Evolutionary conservation across 352 stramenopile species (phyloP).

Genomic region (Phytophthora europaea): DNA sequence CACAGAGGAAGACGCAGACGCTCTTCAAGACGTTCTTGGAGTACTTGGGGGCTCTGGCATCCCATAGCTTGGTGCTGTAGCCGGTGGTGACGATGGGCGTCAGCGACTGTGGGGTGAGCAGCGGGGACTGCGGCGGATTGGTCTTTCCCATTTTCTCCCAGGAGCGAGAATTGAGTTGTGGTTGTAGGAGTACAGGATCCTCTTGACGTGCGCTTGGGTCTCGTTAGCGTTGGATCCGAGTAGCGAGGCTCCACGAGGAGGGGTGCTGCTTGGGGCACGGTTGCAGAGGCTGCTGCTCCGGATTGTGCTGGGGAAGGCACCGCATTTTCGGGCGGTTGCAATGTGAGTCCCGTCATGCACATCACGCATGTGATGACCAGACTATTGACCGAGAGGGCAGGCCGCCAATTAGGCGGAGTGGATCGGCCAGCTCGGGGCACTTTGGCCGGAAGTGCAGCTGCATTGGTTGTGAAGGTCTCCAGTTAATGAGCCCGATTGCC

Average conservation of each 20-base stretch:
- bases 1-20: constrained; percentile 68
- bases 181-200: background rate
- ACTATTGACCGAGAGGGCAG: background rate
- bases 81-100: constrained; percentile 8
- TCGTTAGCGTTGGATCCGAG: background rate
- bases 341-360: background rate
- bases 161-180: background rate
- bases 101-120: constrained; percentile 12
- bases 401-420: background rate
- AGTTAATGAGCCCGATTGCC: background rate
- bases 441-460: background rate
- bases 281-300: too few relatives aligned
- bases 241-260: background rate
- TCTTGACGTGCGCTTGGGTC: background rate
- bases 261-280: too few relatives aligned
- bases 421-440: background rate
- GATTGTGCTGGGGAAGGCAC: too few relatives aligned
- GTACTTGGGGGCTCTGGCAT: constrained; percentile 58
- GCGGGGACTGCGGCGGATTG: background rate
- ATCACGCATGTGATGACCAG: background rate
- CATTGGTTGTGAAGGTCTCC: background rate
- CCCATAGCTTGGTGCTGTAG: constrained; percentile 47
- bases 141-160: background rate
- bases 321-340: background rate
- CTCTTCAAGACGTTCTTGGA: constrained; percentile 65